Conservation (phyloP, 2,329 filamentous ascomycete genomes). For the Sporothrix mexicana region DNA sequence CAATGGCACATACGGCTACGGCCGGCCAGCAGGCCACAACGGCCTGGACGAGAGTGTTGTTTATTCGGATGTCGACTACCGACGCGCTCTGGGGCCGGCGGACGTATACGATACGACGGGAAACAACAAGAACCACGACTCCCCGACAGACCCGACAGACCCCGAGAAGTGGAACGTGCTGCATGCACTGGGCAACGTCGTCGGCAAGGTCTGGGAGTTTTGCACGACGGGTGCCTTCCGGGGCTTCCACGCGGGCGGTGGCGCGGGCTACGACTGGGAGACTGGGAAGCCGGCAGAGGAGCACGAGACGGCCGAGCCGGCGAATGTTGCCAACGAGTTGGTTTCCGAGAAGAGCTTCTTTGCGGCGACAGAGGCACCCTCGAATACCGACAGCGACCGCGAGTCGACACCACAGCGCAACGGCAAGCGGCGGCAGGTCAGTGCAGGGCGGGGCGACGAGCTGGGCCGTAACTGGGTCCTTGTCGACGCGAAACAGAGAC, state of each 20-base stretch:
- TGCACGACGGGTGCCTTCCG: constrained; percentile 76
- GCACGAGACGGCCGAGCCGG: neutral
- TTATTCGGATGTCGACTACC: constrained; percentile 63
- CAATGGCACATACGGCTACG: constrained; percentile 43
- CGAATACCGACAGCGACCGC: constrained; percentile 37
- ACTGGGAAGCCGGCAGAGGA: constrained; percentile 41
- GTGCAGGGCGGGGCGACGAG: constrained; percentile 56
- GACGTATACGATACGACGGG: constrained; percentile 38
- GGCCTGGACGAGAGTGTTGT: constrained; percentile 59
- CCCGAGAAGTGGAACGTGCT: constrained; percentile 52
- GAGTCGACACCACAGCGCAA: constrained; percentile 47
- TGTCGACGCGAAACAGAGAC: constrained; percentile 52
- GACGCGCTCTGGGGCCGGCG: constrained; percentile 58
- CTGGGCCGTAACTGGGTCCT: constrained; percentile 74
- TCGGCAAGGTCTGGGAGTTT: constrained; percentile 84
- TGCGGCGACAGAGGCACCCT: neutral
- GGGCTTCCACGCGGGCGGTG: constrained; percentile 87
- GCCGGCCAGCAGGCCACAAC: constrained; percentile 29
- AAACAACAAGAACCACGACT: constrained; percentile 42
- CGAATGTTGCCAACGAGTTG: neutral
- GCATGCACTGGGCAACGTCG: constrained; percentile 67
- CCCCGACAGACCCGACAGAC: constrained; percentile 39
- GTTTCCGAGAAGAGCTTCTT: neutral
- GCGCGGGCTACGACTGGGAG: constrained; percentile 65
- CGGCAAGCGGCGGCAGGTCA: constrained; percentile 62